Evolutionary conservation across 1,284 basidiomycete species (phyloP), one percentile per base, ranked within the genome.

Genomic region (Nidula niveotomentosa): DNA sequence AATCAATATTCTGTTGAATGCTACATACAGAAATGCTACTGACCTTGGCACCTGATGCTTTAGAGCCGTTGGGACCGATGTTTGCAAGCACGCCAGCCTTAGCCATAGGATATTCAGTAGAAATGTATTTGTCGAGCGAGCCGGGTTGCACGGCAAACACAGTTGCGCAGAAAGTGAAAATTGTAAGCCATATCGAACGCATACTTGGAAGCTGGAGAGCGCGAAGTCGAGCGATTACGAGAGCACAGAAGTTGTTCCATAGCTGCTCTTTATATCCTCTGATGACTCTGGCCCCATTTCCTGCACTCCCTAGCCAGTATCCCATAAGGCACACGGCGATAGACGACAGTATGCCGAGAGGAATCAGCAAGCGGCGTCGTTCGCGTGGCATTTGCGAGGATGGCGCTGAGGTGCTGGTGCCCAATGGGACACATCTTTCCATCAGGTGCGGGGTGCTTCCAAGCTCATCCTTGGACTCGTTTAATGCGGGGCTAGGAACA

Each of bases 21-120:
- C n/a, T n/a, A n/a, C n/a, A n/a, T n/a, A n/a, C n/a, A n/a, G n/a
- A n/a, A n/a, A n/a, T n/a, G 4, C 13, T 13, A 44, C 60, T 47
- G 50, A 74, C 76, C 60, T 75, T 72, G 12, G 86, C 86, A 43
- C 85, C 86, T 7, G 73, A 69, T 4, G 81, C 75, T 65, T 80
- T 78, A 43, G 77, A 68, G 1, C 86, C 86, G 47, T 62, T 58
- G 0, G 85, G 70, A 1, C 88, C 87, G 56, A 90, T 86, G 68
- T 88, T 90, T 23, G 85, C 85, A 13, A 88, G 76, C 5, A 89
- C 50, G 7, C 80, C 80, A 0, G 79, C 77, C 60, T 81, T 79
- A 6, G 86, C 84, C 59, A 85, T 76, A 44, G 80, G 79, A 0
- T 74, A 76, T 67, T 88, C 78, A 9, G 70, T 72, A 1, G 71